Conservation (phyloP, 345 rosid species). For the Atalantia buxifolia region DNA sequence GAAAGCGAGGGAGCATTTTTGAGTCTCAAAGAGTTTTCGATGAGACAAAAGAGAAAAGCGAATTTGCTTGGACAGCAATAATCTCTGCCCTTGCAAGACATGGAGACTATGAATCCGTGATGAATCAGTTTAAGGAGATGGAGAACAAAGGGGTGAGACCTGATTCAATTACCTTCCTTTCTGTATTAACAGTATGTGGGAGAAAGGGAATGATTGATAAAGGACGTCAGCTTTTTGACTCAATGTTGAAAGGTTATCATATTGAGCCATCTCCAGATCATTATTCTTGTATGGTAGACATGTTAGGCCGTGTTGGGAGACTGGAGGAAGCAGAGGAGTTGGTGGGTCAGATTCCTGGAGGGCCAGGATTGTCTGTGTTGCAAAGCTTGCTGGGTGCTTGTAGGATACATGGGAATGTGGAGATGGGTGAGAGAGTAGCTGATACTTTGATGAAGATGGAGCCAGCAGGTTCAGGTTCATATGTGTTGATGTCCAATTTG, state of each 20-base stretch:
- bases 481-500: slow-evolving; percentile 79
- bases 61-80: slow-evolving; percentile 78
- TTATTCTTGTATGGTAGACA: slow-evolving; percentile 88
- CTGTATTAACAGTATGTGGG: slow-evolving; percentile 71
- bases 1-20: slow-evolving; percentile 78
- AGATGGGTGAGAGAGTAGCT: slow-evolving; percentile 62
- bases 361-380: slow-evolving; percentile 64
- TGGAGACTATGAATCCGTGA: slow-evolving; percentile 74
- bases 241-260: slow-evolving; percentile 51
- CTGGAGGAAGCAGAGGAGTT: slow-evolving; percentile 69
- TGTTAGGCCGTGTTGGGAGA: slow-evolving; percentile 82
- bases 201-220: slow-evolving; percentile 75
- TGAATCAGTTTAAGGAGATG: slow-evolving; percentile 64
- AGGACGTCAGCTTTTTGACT: slow-evolving; percentile 53
- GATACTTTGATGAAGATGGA: slow-evolving; percentile 57
- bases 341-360: slow-evolving; percentile 54
- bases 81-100: slow-evolving; percentile 87
- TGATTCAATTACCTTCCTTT: slow-evolving; percentile 76
- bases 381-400: slow-evolving; percentile 87
- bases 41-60: slow-evolving; percentile 49
- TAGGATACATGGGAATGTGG: slow-evolving; percentile 65
- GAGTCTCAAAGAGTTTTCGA: slow-evolving; percentile 64
- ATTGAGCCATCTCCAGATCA: slow-evolving; percentile 74
- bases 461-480: slow-evolving; percentile 65
- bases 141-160: slow-evolving; percentile 51